Base-by-base conservation (phyloP, 352 stramenopile species). In the Pythium phragmiticola region DNA sequence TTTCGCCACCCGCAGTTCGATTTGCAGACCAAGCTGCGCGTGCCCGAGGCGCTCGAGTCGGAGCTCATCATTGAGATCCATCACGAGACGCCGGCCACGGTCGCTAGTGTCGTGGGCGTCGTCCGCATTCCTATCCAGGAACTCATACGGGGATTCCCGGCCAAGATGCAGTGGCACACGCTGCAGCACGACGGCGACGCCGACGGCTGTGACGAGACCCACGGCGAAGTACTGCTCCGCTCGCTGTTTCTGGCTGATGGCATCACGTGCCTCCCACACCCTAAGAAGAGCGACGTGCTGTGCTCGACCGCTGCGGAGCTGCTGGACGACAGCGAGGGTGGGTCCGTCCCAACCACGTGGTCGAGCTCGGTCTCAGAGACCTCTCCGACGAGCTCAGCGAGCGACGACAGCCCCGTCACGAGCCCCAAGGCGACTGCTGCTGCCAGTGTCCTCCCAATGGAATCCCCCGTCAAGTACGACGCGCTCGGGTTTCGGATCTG, bases 221-320 rank as follows among this genome's bases (percentile, higher is more conserved):
- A 78, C 19, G 66, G 74, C 1, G 71, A 81, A 51, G 45, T 82
- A 7, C 46, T 82, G 13, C 36, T 90, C 45, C 82, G 82, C 3
- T 84, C 82, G 8, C 51, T 88, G 12, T 90, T 90, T 42, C 67
- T 89, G 1, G 73, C 82, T 0, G 77, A 90, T 16, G 82, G 79
- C 0, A 74, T 87, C 21, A 72, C 72, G 7, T 58, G 66, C 9
- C 56, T 85, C 11, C 76, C 80, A 4, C 77, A 87, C 17, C 76
- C 75, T 4, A 83, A 64, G 3, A 52, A 70, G 14, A 33, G 57
- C 9, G 65, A 72, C 23, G 57, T 74, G 12, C 61, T 69, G 21
- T 80, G 75, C 46, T 65, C 65, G 23, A 82, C 74, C 4, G 78
- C 80, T 0, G 62, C 79, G 36, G 75, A 83, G 39, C 54, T 87